Percentiles rank a stretch among this genome's conserved stretches.
phyloP scores from a whole-genome alignment of 148 eudicot genomes.

The Heliosperma pusillum region DNA sequence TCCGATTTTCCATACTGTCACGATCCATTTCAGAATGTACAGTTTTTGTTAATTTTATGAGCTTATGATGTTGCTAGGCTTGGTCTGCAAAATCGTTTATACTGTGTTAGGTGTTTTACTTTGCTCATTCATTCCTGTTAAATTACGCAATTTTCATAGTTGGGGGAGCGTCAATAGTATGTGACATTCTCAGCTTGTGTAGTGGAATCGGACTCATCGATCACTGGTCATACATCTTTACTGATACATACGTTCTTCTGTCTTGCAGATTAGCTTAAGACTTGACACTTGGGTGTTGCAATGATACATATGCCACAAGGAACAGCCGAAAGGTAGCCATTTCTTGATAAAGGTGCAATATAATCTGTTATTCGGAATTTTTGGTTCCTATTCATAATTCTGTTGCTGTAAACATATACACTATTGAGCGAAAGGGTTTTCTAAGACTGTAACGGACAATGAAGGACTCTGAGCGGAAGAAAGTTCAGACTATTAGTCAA shows the following conservation, averaged over 20 bases:
- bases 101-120: too few species aligned
- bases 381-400: background rate
- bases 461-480: constrained; percentile 64
- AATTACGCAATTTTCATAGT: too few species aligned
- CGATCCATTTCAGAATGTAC: background rate
- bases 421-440: too few species aligned
- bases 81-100: too few species aligned
- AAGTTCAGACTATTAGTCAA: constrained; percentile 45
- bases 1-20: background rate
- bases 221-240: background rate
- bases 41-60: too few species aligned
- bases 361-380: constrained; percentile 10
- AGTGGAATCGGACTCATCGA: too few species aligned
- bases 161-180: too few species aligned
- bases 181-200: too few species aligned
- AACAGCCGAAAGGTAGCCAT: constrained; percentile 20
- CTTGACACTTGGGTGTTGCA: background rate
- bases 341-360: constrained; percentile 15
- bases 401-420: background rate
- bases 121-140: too few species aligned
- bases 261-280: constrained; percentile 22
- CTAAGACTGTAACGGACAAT: constrained; percentile 19
- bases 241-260: constrained; percentile 13
- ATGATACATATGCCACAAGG: constrained; percentile 7
- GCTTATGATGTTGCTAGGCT: too few species aligned